Conservation (phyloP, 306 rosid species). For the Dalbergia oliveri region DNA sequence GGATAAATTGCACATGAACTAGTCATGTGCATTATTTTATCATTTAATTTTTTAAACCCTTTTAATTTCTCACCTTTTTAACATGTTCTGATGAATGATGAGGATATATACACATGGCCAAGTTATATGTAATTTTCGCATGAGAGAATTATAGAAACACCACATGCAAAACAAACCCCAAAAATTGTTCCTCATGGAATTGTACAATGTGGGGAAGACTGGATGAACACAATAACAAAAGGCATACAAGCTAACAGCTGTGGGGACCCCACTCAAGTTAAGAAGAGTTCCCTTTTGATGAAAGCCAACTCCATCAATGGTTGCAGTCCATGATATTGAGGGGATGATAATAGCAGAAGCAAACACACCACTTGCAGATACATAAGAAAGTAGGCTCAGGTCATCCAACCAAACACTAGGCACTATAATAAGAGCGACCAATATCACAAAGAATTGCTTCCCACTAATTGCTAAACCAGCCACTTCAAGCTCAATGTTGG, state of each 20-base stretch:
- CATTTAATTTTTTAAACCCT: no score
- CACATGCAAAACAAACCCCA: neutral
- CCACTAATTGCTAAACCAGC: constrained; percentile 60
- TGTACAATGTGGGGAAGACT: constrained; percentile 83
- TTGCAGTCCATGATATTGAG: constrained; percentile 71
- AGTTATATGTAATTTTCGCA: neutral
- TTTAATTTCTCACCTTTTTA: neutral
- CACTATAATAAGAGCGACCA: constrained; percentile 64
- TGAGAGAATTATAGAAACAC: no score
- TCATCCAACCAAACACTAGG: constrained; percentile 85
- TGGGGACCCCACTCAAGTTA: constrained; percentile 72
- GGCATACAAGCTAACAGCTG: constrained; percentile 75
- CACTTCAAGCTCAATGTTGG: constrained; percentile 45
- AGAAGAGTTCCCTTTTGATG: constrained; percentile 57
- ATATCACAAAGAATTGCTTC: constrained; percentile 58
- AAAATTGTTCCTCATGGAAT: constrained; percentile 70
- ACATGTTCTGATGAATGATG: neutral
- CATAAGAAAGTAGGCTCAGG: constrained; percentile 73
- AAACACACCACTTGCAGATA: constrained; percentile 86
- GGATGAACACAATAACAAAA: constrained; percentile 94
- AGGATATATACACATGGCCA: neutral
- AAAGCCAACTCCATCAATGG: constrained; percentile 69
- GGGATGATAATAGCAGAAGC: constrained; percentile 73
- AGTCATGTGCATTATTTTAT: no score
- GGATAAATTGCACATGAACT: neutral